phyloP scores from a whole-genome alignment of 352 stramenopile genomes.

The Phytopythium kandeliae region DNA sequence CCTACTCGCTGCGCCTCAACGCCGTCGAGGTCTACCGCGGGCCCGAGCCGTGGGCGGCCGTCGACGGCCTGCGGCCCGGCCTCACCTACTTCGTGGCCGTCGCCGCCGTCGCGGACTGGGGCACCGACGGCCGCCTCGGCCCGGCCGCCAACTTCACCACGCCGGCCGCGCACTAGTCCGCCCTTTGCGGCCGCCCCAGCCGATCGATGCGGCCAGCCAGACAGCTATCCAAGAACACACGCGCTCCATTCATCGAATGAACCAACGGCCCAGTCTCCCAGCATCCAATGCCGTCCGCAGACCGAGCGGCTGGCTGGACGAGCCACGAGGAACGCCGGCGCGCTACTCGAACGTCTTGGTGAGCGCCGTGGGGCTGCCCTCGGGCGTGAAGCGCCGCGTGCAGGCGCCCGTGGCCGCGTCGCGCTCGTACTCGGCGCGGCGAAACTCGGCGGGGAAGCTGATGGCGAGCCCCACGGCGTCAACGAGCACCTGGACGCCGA shows the following conservation, averaged over 20 bases:
- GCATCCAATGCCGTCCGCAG: too few species aligned
- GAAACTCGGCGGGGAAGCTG: constrained; percentile 27
- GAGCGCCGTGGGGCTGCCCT: neutral
- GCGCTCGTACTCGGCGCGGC: neutral
- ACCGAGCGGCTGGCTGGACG: too few species aligned
- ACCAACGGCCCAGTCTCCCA: too few species aligned
- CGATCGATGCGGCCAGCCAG: too few species aligned
- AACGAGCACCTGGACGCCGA: constrained; percentile 62
- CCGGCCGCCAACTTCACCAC: constrained; percentile 72
- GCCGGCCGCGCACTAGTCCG: too few species aligned
- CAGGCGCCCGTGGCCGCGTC: neutral
- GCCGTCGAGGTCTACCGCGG: constrained; percentile 70
- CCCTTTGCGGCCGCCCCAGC: too few species aligned
- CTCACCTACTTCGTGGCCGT: constrained; percentile 72
- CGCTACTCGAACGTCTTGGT: neutral
- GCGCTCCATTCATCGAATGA: too few species aligned
- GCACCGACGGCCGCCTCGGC: constrained; percentile 46
- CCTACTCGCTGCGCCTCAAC: constrained; percentile 73
- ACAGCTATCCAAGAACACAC: too few species aligned
- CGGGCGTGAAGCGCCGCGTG: neutral
- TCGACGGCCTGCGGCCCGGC: constrained; percentile 48
- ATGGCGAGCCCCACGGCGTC: constrained; percentile 48
- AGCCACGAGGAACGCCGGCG: neutral
- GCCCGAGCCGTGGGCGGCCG: constrained; percentile 22
- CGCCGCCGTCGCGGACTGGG: constrained; percentile 56